Evolutionary conservation across 75 land plant genomes (phyloP).

Genomic region (Picea glauca): DNA sequence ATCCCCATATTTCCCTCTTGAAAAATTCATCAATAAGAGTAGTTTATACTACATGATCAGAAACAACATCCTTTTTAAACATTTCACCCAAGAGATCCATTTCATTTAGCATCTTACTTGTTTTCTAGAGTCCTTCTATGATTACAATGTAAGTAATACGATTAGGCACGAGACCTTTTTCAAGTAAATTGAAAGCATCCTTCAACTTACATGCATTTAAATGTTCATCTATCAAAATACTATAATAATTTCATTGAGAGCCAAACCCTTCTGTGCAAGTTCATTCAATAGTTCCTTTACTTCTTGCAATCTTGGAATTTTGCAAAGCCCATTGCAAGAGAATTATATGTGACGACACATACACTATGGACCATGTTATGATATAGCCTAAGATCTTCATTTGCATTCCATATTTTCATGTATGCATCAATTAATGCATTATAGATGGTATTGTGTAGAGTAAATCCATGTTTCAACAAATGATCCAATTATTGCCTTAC

Average conservation of each 20-base stretch:
- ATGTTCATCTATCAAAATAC: constrained; percentile 58
- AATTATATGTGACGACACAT: constrained; percentile 44
- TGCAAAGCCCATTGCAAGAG: constrained; percentile 47
- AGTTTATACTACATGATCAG: constrained; percentile 57
- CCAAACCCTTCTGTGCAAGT: constrained; percentile 25
- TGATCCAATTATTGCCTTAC: constrained; percentile 42
- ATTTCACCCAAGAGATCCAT: constrained; percentile 31
- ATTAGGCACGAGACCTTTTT: constrained; percentile 29
- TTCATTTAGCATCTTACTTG: constrained; percentile 13
- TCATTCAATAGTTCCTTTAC: constrained; percentile 22
- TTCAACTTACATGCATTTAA: constrained; percentile 40
- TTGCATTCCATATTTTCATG: constrained; percentile 16
- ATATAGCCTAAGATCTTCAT: background rate
- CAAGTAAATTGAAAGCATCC: constrained; percentile 26
- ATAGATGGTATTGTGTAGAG: constrained; percentile 34
- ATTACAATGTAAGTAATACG: constrained; percentile 29
- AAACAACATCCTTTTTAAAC: constrained; percentile 26
- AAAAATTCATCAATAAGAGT: constrained; percentile 57
- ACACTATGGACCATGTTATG: constrained; percentile 12
- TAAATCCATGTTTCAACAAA: constrained; percentile 10
- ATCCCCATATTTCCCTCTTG: constrained; percentile 21
- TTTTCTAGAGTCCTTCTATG: constrained; percentile 41
- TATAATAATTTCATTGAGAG: constrained; percentile 48
- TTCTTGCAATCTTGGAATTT: constrained; percentile 20
- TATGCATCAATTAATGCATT: constrained; percentile 49